phyloP scores from a whole-genome alignment of 2,329 filamentous ascomycete genomes.

The Penicillium hordei region DNA sequence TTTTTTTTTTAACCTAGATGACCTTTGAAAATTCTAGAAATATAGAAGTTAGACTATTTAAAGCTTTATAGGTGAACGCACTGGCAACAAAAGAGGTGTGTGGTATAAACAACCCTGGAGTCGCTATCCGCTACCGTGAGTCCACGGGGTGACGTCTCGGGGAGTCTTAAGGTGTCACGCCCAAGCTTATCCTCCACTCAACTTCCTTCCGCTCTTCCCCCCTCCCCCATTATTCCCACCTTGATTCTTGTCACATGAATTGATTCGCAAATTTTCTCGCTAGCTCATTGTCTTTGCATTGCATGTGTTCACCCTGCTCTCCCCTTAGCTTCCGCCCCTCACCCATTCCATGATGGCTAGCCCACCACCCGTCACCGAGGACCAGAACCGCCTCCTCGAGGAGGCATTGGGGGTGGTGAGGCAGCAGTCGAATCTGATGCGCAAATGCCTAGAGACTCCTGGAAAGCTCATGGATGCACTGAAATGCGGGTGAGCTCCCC shows the following conservation, averaged over 20 bases:
- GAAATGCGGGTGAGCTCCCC: constrained; percentile 84
- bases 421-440: constrained; percentile 96
- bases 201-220: constrained; percentile 18
- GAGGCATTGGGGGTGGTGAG: constrained; percentile 95
- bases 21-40: background rate
- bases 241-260: constrained; percentile 10
- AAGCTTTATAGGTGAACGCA: background rate
- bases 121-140: constrained; percentile 9
- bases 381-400: constrained; percentile 89
- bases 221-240: constrained; percentile 4
- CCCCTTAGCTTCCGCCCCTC: constrained; percentile 24
- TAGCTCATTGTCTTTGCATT: constrained; percentile 18
- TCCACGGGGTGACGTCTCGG: constrained; percentile 20
- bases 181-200: constrained; percentile 24
- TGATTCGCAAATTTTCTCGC: constrained; percentile 4
- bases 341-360: constrained; percentile 46
- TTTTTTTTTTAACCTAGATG: background rate
- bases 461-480: constrained; percentile 99
- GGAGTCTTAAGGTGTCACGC: constrained; percentile 19
- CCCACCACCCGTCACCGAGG: constrained; percentile 65
- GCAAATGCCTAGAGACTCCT: constrained; percentile 93
- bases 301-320: constrained; percentile 29
- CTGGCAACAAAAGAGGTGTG: background rate
- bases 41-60: background rate
- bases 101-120: background rate